Evolutionary conservation across 495 filamentous ascomycete species (phyloP).

Genomic region (Penicillium antarcticum): DNA sequence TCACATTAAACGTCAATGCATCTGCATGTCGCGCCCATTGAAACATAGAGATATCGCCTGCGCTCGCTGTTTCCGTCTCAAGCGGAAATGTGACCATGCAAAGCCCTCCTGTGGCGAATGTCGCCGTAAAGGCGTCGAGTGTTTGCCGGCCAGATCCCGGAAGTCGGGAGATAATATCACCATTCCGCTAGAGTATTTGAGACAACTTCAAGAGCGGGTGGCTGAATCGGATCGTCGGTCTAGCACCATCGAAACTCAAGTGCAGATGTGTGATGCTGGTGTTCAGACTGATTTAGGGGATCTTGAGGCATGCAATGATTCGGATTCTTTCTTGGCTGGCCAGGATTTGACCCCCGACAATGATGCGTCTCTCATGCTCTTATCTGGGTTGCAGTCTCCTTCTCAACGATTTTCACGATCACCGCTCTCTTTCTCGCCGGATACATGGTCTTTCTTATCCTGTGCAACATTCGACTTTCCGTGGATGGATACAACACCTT

Average conservation of each 20-base stretch:
- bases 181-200: constrained; percentile 29
- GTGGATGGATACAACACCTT: constrained; percentile 8
- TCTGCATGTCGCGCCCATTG: constrained; percentile 25
- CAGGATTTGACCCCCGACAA: constrained; percentile 4
- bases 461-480: constrained; percentile 16
- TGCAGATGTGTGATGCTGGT: constrained; percentile 20
- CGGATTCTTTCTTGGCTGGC: neutral
- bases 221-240: constrained; percentile 20
- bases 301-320: neutral
- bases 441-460: constrained; percentile 4
- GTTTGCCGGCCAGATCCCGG: constrained; percentile 27
- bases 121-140: constrained; percentile 30
- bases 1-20: neutral
- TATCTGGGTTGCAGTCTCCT: constrained; percentile 1
- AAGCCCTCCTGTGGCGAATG: constrained; percentile 35
- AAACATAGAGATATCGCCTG: constrained; percentile 30
- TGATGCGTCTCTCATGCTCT: constrained; percentile 3
- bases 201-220: constrained; percentile 22
- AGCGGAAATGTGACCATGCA: constrained; percentile 34
- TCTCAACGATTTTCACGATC: neutral
- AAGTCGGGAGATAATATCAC: constrained; percentile 30
- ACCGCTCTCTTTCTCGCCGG: constrained; percentile 6
- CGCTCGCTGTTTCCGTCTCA: constrained; percentile 32
- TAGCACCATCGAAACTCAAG: neutral
- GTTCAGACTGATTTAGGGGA: constrained; percentile 25